Conservation (phyloP, 2,329 filamentous ascomycete species). For the Penicillium sp. region DNA sequence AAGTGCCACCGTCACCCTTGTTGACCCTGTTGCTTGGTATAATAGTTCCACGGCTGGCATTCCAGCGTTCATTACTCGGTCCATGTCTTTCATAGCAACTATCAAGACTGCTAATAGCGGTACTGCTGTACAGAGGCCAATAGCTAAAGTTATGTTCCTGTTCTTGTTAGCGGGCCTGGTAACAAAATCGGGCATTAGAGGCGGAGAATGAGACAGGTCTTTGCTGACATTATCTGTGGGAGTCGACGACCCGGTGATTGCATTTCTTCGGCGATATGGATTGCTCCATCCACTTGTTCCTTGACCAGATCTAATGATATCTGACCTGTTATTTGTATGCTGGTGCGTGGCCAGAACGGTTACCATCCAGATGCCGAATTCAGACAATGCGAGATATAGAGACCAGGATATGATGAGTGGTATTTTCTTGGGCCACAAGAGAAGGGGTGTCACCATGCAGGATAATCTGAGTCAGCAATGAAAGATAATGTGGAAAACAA, state of each 20-base stretch:
- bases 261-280: conserved; percentile 22
- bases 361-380: neutral
- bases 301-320: neutral
- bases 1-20: conserved; percentile 17
- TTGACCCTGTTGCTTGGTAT: conserved; percentile 28
- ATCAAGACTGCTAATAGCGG: neutral
- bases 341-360: neutral
- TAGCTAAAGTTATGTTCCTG: conserved; percentile 23
- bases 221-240: conserved; percentile 19
- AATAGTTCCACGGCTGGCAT: conserved; percentile 20
- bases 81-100: conserved; percentile 1
- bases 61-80: neutral
- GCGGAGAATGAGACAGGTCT: neutral
- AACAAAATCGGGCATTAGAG: neutral
- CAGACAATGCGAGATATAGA: neutral
- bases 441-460: conserved; percentile 20
- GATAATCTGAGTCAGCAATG: conserved; percentile 9
- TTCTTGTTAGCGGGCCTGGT: neutral
- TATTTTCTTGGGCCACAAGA: conserved; percentile 12
- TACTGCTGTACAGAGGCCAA: neutral
- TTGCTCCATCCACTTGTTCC: conserved; percentile 10
- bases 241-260: conserved; percentile 15
- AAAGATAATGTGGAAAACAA: neutral
- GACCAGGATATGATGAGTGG: neutral
- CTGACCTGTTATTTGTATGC: neutral